These are phyloP conservation scores for Eucalyptus regnans DNA, from an alignment of 345 rosid species.

Conservation along the genomic window DNA sequence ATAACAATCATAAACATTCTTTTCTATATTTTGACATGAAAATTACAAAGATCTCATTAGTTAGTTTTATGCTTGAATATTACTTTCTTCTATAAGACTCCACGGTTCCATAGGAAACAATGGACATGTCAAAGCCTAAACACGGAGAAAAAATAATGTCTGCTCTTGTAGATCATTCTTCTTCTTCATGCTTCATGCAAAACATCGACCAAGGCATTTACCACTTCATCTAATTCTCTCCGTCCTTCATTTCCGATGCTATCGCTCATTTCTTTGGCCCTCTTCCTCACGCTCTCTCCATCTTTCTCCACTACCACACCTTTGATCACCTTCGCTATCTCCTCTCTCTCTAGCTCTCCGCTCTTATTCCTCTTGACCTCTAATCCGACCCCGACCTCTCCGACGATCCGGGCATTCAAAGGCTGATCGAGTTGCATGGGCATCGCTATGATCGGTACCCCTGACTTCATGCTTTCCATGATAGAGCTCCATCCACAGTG, in stretches of 20 bases:
- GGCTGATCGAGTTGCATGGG: slow-evolving; percentile 17
- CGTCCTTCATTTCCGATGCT: neutral
- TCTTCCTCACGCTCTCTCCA: neutral
- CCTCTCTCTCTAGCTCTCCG: neutral
- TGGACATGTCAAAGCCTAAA: neutral
- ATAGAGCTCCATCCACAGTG: slow-evolving; percentile 24
- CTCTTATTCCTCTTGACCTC: neutral
- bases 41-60: neutral
- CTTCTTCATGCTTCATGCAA: neutral
- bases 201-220: neutral
- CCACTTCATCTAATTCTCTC: neutral
- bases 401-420: neutral
- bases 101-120: neutral
- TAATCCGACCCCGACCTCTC: neutral
- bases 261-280: neutral
- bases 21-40: no score
- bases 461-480: slow-evolving; percentile 11
- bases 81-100: neutral
- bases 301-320: neutral
- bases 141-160: neutral
- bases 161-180: neutral
- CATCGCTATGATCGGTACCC: slow-evolving; percentile 19
- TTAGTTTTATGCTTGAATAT: neutral
- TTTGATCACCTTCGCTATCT: slow-evolving; percentile 2
- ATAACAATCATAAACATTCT: no score